Evolutionary conservation across 2,329 filamentous ascomycete species (phyloP).

Genomic region (Exophiala xenobiotica): DNA sequence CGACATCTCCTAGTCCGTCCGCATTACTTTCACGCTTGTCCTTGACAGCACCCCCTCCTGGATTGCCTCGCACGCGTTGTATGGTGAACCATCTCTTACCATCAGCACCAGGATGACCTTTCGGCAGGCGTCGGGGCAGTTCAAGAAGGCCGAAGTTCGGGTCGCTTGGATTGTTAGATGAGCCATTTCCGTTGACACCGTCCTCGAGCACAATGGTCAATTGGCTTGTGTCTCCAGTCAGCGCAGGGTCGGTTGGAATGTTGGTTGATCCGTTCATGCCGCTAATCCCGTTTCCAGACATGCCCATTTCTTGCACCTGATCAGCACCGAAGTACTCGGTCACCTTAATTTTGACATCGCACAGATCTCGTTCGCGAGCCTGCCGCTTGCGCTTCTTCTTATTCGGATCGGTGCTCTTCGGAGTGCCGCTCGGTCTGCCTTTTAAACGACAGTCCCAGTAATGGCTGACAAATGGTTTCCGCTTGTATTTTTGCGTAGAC

Average conservation of each 20-base stretch:
- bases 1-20: slow-evolving; percentile 43
- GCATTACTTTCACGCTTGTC: slow-evolving; percentile 20
- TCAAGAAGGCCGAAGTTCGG: slow-evolving; percentile 45
- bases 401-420: slow-evolving; percentile 72
- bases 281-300: slow-evolving; percentile 31
- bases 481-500: slow-evolving; percentile 77
- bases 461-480: slow-evolving; percentile 77
- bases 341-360: slow-evolving; percentile 84
- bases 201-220: slow-evolving; percentile 30
- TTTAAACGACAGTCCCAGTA: slow-evolving; percentile 85
- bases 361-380: slow-evolving; percentile 73
- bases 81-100: slow-evolving; percentile 68
- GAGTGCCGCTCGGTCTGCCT: slow-evolving; percentile 71
- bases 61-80: slow-evolving; percentile 72
- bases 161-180: slow-evolving; percentile 21
- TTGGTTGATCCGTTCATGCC: slow-evolving; percentile 32
- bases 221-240: slow-evolving; percentile 28
- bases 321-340: slow-evolving; percentile 70
- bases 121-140: slow-evolving; percentile 41
- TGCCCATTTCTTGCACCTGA: slow-evolving; percentile 23
- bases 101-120: slow-evolving; percentile 48
- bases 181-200: slow-evolving; percentile 15
- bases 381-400: slow-evolving; percentile 80
- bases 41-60: slow-evolving; percentile 41
- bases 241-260: slow-evolving; percentile 1